These are phyloP conservation scores for Magnaporthiopsis incrustans DNA, from an alignment of 2,329 filamentous ascomycete species.

Conservation along the genomic window DNA sequence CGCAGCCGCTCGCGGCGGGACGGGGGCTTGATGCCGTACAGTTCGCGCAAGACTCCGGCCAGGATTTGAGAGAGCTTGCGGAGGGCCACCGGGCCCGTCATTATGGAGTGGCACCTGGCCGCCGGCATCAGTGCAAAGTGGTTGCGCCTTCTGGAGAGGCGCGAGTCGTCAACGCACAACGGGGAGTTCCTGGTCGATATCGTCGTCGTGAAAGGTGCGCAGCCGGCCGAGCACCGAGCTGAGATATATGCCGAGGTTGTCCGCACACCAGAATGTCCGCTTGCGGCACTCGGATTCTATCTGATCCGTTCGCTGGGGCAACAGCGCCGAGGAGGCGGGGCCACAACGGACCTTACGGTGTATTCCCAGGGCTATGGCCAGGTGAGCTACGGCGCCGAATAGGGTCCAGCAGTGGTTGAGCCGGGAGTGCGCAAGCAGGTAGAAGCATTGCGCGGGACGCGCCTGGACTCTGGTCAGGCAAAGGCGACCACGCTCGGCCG, in stretches of 20 bases:
- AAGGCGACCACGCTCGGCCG: constrained; percentile 29
- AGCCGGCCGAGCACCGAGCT: constrained; percentile 55
- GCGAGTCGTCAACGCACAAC: constrained; percentile 44
- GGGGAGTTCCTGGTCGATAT: constrained; percentile 55
- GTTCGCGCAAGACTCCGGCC: neutral
- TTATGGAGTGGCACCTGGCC: constrained; percentile 8
- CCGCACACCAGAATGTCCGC: constrained; percentile 55
- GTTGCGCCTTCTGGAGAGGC: constrained; percentile 23
- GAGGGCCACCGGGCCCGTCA: neutral
- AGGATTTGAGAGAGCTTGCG: neutral
- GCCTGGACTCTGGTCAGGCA: constrained; percentile 32
- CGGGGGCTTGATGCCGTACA: constrained; percentile 28
- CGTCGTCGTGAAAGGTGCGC: constrained; percentile 53
- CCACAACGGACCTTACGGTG: constrained; percentile 23
- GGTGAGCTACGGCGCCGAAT: constrained; percentile 33
- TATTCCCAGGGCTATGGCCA: constrained; percentile 31
- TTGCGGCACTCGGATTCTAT: constrained; percentile 30
- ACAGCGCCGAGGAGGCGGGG: constrained; percentile 10
- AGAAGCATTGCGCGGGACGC: constrained; percentile 33
- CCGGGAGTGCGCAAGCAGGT: constrained; percentile 34
- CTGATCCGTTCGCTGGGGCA: constrained; percentile 10
- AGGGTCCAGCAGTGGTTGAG: constrained; percentile 40
- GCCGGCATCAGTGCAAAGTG: constrained; percentile 6
- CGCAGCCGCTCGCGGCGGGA: constrained; percentile 25
- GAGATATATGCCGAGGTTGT: constrained; percentile 56